Conservation (phyloP, 2,329 filamentous ascomycete species). For the Diaporthe vaccinii region DNA sequence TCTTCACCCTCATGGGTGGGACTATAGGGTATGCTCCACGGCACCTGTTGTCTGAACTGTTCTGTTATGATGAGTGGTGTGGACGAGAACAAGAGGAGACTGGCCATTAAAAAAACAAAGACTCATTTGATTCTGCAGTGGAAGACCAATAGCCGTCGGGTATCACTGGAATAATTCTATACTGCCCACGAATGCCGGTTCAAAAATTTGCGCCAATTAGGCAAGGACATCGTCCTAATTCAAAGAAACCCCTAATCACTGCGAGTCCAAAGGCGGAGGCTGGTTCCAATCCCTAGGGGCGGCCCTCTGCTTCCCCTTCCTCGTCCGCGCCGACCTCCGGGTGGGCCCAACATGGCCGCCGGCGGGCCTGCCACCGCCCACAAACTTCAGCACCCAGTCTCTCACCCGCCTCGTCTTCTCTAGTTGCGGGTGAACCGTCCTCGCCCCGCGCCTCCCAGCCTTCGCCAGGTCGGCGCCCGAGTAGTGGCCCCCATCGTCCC, state of each 20-base stretch:
- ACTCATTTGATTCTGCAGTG: background rate
- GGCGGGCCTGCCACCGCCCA: constrained; percentile 55
- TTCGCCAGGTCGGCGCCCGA: constrained; percentile 62
- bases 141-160: background rate
- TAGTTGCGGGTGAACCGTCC: constrained; percentile 61
- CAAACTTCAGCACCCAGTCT: constrained; percentile 82
- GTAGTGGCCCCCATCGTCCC: constrained; percentile 70
- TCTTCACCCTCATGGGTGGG: background rate
- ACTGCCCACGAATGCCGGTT: background rate
- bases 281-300: constrained; percentile 38
- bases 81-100: background rate
- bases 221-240: background rate
- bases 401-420: constrained; percentile 76
- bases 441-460: constrained; percentile 40
- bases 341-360: constrained; percentile 45
- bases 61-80: background rate
- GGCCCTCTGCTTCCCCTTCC: constrained; percentile 43
- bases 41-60: background rate
- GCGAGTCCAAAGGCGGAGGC: constrained; percentile 39
- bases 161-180: constrained; percentile 2
- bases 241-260: background rate
- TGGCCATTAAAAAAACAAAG: too few relatives aligned
- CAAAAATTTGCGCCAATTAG: background rate
- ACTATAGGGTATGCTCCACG: too few relatives aligned
- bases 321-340: constrained; percentile 45